phyloP scores from a whole-genome alignment of 2,329 filamentous ascomycete genomes.

The Aspergillus neotritici region DNA sequence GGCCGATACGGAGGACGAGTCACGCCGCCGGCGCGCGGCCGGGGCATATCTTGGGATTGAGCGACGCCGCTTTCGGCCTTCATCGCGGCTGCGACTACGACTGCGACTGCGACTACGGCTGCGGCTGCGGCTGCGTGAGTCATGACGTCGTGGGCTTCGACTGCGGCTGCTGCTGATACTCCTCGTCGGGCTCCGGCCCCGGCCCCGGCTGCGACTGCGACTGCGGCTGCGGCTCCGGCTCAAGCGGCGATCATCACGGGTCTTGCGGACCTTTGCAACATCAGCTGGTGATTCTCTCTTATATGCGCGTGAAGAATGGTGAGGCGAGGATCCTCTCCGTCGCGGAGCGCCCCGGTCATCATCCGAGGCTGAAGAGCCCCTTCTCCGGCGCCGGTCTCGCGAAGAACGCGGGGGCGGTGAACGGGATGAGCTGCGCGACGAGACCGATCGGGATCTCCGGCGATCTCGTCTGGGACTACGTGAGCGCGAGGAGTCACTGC shows the following conservation, averaged over 20 bases:
- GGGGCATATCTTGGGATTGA: slow-evolving; percentile 44
- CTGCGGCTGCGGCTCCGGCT: slow-evolving; percentile 34
- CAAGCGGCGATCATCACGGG: slow-evolving; percentile 37
- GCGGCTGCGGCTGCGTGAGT: slow-evolving; percentile 18
- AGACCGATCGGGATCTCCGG: slow-evolving; percentile 36
- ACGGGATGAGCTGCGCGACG: slow-evolving; percentile 34
- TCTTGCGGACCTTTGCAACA: slow-evolving; percentile 43
- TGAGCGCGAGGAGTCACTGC: slow-evolving; percentile 50
- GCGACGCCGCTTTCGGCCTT: slow-evolving; percentile 39
- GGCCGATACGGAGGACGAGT: slow-evolving; percentile 39
- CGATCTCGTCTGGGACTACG: slow-evolving; percentile 48
- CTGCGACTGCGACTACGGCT: slow-evolving; percentile 25
- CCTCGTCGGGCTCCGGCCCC: slow-evolving; percentile 7
- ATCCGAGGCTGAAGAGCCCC: slow-evolving; percentile 31
- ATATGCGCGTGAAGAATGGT: slow-evolving; percentile 36
- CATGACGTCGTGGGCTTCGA: slow-evolving; percentile 38
- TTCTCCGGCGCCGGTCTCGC: slow-evolving; percentile 27
- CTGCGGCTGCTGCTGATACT: slow-evolving; percentile 24
- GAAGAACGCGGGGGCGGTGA: slow-evolving; percentile 24
- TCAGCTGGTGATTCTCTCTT: slow-evolving; percentile 44
- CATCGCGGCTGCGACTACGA: slow-evolving; percentile 27
- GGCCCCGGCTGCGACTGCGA: slow-evolving; percentile 28
- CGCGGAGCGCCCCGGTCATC: slow-evolving; percentile 28
- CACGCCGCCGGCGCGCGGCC: slow-evolving; percentile 36
- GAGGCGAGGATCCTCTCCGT: slow-evolving; percentile 42